These are phyloP conservation scores for Fusarium penzigii DNA, from an alignment of 2,329 filamentous ascomycete genomes.

Conservation along the genomic window DNA sequence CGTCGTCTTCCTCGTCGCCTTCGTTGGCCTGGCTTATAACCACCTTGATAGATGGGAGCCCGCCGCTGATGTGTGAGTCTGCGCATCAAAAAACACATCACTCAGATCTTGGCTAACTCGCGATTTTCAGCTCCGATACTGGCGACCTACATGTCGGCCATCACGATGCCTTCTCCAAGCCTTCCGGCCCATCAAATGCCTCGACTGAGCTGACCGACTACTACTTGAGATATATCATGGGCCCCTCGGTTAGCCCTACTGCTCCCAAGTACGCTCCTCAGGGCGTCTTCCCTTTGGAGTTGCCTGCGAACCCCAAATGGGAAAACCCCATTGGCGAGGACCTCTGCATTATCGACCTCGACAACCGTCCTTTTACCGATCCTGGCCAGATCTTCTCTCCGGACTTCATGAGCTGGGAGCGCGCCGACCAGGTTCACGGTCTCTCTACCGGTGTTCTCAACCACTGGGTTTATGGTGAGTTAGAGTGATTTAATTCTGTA, in stretches of 20 bases:
- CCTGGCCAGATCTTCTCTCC: slow-evolving; percentile 39
- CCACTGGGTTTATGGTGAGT: slow-evolving; percentile 45
- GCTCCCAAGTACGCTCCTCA: slow-evolving; percentile 30
- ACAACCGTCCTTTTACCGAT: slow-evolving; percentile 41
- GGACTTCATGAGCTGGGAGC: slow-evolving; percentile 38
- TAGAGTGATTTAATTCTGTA: neutral
- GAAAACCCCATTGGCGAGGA: slow-evolving; percentile 37
- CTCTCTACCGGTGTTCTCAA: slow-evolving; percentile 44
- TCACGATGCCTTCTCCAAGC: slow-evolving; percentile 18
- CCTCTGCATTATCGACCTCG: slow-evolving; percentile 48
- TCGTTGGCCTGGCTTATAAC: slow-evolving; percentile 36
- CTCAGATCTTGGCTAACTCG: neutral
- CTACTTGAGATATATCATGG: slow-evolving; percentile 36
- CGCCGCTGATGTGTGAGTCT: slow-evolving; percentile 27
- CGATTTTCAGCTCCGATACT: slow-evolving; percentile 18
- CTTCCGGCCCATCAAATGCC: slow-evolving; percentile 14
- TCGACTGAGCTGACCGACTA: slow-evolving; percentile 31
- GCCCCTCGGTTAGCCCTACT: slow-evolving; percentile 30
- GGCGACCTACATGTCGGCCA: slow-evolving; percentile 20
- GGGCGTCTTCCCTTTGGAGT: slow-evolving; percentile 36
- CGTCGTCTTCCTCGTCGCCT: slow-evolving; percentile 35
- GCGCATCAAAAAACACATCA: too few species aligned
- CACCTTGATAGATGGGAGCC: slow-evolving; percentile 33
- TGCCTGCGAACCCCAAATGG: slow-evolving; percentile 33
- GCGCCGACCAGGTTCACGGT: slow-evolving; percentile 34